phyloP scores from a whole-genome alignment of 1,284 basidiomycete species.

The Moesziomyces antarcticus region DNA sequence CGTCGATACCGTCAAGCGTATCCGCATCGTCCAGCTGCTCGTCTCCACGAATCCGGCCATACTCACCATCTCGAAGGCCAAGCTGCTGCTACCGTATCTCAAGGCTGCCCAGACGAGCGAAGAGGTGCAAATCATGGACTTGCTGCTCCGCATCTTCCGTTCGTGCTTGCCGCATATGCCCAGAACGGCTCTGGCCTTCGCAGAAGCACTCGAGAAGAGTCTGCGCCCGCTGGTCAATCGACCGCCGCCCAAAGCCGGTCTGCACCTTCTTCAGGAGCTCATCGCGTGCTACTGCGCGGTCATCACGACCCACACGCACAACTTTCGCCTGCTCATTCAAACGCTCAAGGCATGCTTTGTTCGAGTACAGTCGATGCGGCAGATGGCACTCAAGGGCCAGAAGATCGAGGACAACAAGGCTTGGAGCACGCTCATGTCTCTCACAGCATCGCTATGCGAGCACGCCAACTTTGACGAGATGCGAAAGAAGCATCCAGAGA shows the following conservation, averaged over 20 bases:
- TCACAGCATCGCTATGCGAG: constrained; percentile 77
- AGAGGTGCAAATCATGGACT: constrained; percentile 73
- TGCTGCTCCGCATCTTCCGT: constrained; percentile 80
- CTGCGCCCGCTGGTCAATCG: constrained; percentile 84
- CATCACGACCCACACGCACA: constrained; percentile 84
- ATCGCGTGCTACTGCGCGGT: constrained; percentile 90
- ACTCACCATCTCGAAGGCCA: constrained; percentile 82
- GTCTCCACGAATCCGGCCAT: constrained; percentile 81
- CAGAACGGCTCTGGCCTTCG: constrained; percentile 74
- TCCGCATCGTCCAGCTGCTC: constrained; percentile 85
- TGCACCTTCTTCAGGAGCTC: constrained; percentile 75
- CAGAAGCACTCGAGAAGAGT: constrained; percentile 82
- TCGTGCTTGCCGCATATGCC: constrained; percentile 82
- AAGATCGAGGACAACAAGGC: constrained; percentile 44
- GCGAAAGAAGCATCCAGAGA: constrained; percentile 69
- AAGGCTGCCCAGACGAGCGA: constrained; percentile 83
- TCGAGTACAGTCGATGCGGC: constrained; percentile 40
- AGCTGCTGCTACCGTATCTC: constrained; percentile 84
- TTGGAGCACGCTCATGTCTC: constrained; percentile 50
- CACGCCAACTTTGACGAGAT: constrained; percentile 86
- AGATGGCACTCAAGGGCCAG: constrained; percentile 27
- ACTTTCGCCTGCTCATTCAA: constrained; percentile 79
- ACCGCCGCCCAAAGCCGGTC: constrained; percentile 68
- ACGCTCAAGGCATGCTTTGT: constrained; percentile 69
- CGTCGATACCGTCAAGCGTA: constrained; percentile 63